A percentile compares a stretch with the other conserved stretches of the same genome.
Conservation (phyloP, 116 monocot genomes). For the Posidonia oceanica region DNA sequence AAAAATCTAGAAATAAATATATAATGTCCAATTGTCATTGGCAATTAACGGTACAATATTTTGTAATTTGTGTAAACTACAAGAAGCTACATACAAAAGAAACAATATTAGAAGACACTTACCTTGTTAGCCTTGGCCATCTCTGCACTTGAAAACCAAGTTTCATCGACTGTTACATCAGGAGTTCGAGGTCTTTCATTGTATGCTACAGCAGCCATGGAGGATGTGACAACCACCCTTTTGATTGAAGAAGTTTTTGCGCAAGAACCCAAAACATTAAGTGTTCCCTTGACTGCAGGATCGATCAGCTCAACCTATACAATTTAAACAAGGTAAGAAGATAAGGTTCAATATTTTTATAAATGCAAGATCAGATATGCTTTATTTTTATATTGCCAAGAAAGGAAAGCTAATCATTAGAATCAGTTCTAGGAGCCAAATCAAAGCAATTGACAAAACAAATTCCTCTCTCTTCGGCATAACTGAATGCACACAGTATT, state of each 20-base stretch:
- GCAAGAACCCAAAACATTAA: conserved; percentile 49
- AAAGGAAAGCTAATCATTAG: too few species aligned
- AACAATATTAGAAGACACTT: not conserved
- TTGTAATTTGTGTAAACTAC: too few species aligned
- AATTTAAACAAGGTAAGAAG: not conserved
- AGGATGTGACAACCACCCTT: conserved; percentile 50
- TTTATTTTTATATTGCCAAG: too few species aligned
- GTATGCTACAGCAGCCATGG: conserved; percentile 39
- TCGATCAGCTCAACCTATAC: conserved; percentile 47
- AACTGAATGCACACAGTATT: too few species aligned
- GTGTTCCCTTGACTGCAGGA: conserved; percentile 55
- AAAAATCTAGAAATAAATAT: too few species aligned
- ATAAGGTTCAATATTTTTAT: too few species aligned
- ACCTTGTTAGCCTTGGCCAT: conserved; percentile 28
- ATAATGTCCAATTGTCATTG: too few species aligned
- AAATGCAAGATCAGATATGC: too few species aligned
- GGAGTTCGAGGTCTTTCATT: conserved; percentile 37
- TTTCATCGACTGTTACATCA: conserved; percentile 45
- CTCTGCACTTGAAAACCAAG: conserved; percentile 50
- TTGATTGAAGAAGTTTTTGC: conserved; percentile 35
- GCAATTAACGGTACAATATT: too few species aligned
- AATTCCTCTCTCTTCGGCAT: too few species aligned
- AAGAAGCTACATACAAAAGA: not conserved
- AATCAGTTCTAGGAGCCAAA: too few species aligned
- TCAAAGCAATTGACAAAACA: too few species aligned